Percentiles rank a stretch among this genome's conserved stretches.
Conservation (phyloP, 2,329 filamentous ascomycete genomes). For the Xylaria sp. region DNA sequence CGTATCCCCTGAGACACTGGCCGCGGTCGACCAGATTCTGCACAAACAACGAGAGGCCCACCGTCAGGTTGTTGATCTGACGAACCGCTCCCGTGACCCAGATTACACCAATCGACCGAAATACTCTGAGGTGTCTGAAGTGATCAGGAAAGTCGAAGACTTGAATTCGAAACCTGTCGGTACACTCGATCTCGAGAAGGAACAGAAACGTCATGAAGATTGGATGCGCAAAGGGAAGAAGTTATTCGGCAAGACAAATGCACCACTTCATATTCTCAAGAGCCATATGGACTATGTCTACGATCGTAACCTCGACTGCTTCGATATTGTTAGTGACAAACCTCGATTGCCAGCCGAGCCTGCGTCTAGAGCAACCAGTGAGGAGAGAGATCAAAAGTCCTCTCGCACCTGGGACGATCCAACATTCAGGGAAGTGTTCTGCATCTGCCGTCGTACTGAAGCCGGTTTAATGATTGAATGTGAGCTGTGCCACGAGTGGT, state of each 20-base stretch:
- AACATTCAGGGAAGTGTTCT: slow-evolving; percentile 84
- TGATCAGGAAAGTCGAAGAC: slow-evolving; percentile 86
- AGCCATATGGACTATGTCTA: slow-evolving; percentile 94
- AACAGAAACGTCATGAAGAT: slow-evolving; percentile 94
- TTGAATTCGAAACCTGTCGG: slow-evolving; percentile 93
- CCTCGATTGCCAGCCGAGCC: slow-evolving; percentile 92
- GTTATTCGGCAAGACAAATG: slow-evolving; percentile 97
- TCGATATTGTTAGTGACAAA: slow-evolving; percentile 85
- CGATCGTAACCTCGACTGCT: slow-evolving; percentile 89
- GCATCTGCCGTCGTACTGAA: slow-evolving; percentile 92
- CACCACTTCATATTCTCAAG: slow-evolving; percentile 93
- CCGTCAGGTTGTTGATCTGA: slow-evolving; percentile 84
- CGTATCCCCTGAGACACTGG: slow-evolving; percentile 82
- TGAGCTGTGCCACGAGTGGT: slow-evolving; percentile 98
- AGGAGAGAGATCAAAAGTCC: slow-evolving; percentile 53
- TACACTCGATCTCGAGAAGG: slow-evolving; percentile 91
- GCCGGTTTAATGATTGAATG: slow-evolving; percentile 99
- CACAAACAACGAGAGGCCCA: slow-evolving; percentile 97
- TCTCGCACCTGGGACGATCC: slow-evolving; percentile 69
- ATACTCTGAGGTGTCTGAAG: slow-evolving; percentile 89
- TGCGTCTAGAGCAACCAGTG: slow-evolving; percentile 80
- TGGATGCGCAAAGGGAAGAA: slow-evolving; percentile 99
- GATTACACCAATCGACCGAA: slow-evolving; percentile 84
- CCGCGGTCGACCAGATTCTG: slow-evolving; percentile 87
- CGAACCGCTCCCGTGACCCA: slow-evolving; percentile 77